Percentiles rank a stretch among this genome's conserved stretches.
These are phyloP conservation scores for Phytophthora sojae DNA, from an alignment of 352 stramenopile species.

Conservation along the genomic window DNA sequence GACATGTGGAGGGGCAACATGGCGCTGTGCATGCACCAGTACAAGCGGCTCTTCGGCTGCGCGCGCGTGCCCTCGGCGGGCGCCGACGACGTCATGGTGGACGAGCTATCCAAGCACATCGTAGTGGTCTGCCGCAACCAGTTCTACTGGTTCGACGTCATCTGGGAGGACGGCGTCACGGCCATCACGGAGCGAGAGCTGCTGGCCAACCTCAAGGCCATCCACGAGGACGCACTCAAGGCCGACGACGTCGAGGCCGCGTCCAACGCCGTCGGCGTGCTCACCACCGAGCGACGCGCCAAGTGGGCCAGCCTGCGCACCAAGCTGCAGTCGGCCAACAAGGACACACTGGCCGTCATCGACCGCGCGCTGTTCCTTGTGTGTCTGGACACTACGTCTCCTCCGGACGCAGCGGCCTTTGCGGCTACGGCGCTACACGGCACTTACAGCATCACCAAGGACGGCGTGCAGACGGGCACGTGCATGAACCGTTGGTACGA, in stretches of 20 bases:
- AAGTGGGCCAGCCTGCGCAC: conserved; percentile 91
- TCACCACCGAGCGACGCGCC: conserved; percentile 92
- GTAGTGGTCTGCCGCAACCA: conserved; percentile 94
- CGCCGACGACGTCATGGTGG: conserved; percentile 84
- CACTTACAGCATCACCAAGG: conserved; percentile 88
- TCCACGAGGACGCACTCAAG: conserved; percentile 86
- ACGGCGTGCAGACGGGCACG: conserved; percentile 85
- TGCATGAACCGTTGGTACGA: conserved; percentile 98
- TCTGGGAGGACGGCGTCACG: conserved; percentile 86
- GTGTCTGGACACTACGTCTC: conserved; percentile 93
- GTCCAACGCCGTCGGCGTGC: conserved; percentile 85
- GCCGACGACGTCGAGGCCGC: conserved; percentile 61
- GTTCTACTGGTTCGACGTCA: conserved; percentile 96
- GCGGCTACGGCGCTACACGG: conserved; percentile 92
- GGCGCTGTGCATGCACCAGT: conserved; percentile 97
- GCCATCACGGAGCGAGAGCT: conserved; percentile 93
- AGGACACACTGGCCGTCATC: conserved; percentile 88
- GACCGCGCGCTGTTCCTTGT: conserved; percentile 96
- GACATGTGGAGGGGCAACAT: conserved; percentile 90
- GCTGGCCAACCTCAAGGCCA: conserved; percentile 91
- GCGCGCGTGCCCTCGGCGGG: conserved; percentile 81
- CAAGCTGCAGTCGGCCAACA: conserved; percentile 77
- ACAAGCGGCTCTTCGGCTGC: conserved; percentile 92
- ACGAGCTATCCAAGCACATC: conserved; percentile 90
- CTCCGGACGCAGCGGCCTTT: conserved; percentile 77